phyloP scores from a whole-genome alignment of 1,284 basidiomycete genomes.

The Athelia sp. region DNA sequence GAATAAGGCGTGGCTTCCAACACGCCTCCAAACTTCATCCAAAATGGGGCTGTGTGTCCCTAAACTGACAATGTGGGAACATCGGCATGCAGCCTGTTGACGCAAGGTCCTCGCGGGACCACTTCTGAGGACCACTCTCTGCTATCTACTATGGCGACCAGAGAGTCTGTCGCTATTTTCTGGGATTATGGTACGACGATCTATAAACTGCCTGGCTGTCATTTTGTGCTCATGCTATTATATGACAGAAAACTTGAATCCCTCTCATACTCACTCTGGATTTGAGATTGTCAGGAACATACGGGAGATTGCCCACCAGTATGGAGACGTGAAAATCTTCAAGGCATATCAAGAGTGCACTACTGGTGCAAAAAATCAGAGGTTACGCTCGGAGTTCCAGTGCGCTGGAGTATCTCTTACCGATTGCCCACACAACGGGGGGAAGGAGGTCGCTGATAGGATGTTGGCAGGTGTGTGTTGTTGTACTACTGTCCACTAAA shows the following conservation, averaged over 20 bases:
- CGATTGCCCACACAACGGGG: slow-evolving; percentile 54
- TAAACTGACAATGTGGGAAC: neutral
- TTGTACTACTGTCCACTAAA: slow-evolving; percentile 1
- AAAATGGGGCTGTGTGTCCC: neutral
- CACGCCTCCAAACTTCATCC: neutral
- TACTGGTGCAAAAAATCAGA: slow-evolving; percentile 18
- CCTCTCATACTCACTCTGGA: slow-evolving; percentile 31
- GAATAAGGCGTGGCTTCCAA: neutral
- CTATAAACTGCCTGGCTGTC: neutral
- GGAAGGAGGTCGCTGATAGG: slow-evolving; percentile 48
- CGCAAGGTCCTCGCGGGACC: neutral
- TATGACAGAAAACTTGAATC: slow-evolving; percentile 44
- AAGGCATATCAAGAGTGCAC: slow-evolving; percentile 39
- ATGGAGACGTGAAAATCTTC: slow-evolving; percentile 29
- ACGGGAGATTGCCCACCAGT: slow-evolving; percentile 22
- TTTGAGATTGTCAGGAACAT: slow-evolving; percentile 27
- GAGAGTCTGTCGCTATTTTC: slow-evolving; percentile 28
- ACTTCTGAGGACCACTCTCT: neutral
- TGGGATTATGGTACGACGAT: slow-evolving; percentile 32
- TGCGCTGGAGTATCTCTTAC: slow-evolving; percentile 54
- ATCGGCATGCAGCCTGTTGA: neutral
- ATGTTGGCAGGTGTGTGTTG: slow-evolving; percentile 40
- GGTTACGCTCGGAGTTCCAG: slow-evolving; percentile 51
- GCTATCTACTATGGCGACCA: neutral
- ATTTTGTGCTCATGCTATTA: neutral